phyloP scores from a whole-genome alignment of 1,284 basidiomycete genomes.

The Singerocomus inundabilis region DNA sequence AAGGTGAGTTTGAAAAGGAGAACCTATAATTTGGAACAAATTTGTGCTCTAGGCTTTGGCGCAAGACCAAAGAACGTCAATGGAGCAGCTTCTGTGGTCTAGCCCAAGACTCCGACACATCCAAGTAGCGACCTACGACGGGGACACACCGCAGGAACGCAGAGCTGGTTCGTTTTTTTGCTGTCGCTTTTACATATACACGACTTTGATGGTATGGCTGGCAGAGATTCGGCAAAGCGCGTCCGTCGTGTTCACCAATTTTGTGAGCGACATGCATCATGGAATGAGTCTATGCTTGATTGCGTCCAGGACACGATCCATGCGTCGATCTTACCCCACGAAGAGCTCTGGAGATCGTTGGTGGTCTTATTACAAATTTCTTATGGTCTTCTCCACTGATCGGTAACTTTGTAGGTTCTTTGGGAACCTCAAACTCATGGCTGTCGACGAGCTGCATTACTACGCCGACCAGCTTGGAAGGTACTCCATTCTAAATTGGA shows the following conservation, averaged over 20 bases:
- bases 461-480: slow-evolving; percentile 74
- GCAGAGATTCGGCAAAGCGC: slow-evolving; percentile 62
- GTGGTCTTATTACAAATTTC: slow-evolving; percentile 9
- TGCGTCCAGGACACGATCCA: slow-evolving; percentile 81
- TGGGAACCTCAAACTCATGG: slow-evolving; percentile 75
- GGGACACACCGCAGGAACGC: slow-evolving; percentile 76
- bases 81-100: slow-evolving; percentile 64
- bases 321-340: slow-evolving; percentile 80
- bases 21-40: neutral
- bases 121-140: slow-evolving; percentile 81
- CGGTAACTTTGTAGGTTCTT: slow-evolving; percentile 51
- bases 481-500: slow-evolving; percentile 33
- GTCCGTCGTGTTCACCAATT: slow-evolving; percentile 76
- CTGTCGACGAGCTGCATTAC: slow-evolving; percentile 85
- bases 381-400: slow-evolving; percentile 3
- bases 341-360: slow-evolving; percentile 80
- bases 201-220: neutral
- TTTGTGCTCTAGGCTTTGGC: slow-evolving; percentile 65
- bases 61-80: slow-evolving; percentile 77
- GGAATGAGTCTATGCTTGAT: neutral
- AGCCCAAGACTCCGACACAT: slow-evolving; percentile 65
- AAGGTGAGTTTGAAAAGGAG: slow-evolving; percentile 48
- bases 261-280: slow-evolving; percentile 44
- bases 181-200: neutral
- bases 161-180: slow-evolving; percentile 47